These are phyloP conservation scores for Aphanomyces stellatus DNA, from an alignment of 352 stramenopile species.

Conservation along the genomic window DNA sequence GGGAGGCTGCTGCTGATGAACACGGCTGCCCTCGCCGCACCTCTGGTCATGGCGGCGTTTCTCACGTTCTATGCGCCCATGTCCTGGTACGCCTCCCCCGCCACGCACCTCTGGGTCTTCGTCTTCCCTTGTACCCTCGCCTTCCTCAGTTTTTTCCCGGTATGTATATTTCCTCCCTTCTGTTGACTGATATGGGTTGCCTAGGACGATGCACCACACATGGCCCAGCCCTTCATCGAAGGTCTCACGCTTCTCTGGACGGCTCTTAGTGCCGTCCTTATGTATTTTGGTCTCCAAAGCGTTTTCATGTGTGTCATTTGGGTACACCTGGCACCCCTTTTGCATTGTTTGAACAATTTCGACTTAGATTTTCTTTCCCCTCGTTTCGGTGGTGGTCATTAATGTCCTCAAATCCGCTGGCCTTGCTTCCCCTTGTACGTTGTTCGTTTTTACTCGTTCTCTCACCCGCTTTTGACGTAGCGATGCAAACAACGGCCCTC, in stretches of 20 bases:
- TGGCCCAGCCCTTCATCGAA: constrained; percentile 11
- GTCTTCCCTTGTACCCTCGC: background rate
- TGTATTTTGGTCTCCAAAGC: constrained; percentile 4
- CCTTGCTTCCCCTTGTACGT: too few species aligned
- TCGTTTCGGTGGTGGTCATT: too few species aligned
- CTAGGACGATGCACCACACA: constrained; percentile 33
- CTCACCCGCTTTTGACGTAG: background rate
- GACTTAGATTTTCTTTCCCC: background rate
- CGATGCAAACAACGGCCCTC: background rate
- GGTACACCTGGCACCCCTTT: background rate
- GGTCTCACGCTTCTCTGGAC: constrained; percentile 1
- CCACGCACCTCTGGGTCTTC: constrained; percentile 14
- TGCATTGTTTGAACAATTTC: background rate
- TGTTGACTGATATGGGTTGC: background rate
- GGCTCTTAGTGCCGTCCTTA: background rate
- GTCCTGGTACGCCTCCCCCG: constrained; percentile 41
- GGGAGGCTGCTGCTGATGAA: constrained; percentile 33
- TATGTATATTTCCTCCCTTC: background rate
- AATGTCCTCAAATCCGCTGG: too few species aligned
- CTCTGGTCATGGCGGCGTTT: constrained; percentile 34
- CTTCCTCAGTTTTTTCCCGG: background rate
- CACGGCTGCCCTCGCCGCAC: constrained; percentile 27
- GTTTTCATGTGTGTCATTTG: constrained; percentile 12
- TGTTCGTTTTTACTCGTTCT: too few species aligned
- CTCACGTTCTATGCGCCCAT: constrained; percentile 58